Percentiles rank a stretch among this genome's conserved stretches.
Conservation (phyloP, 257 asterid species). For the Handroanthus guayacan region DNA sequence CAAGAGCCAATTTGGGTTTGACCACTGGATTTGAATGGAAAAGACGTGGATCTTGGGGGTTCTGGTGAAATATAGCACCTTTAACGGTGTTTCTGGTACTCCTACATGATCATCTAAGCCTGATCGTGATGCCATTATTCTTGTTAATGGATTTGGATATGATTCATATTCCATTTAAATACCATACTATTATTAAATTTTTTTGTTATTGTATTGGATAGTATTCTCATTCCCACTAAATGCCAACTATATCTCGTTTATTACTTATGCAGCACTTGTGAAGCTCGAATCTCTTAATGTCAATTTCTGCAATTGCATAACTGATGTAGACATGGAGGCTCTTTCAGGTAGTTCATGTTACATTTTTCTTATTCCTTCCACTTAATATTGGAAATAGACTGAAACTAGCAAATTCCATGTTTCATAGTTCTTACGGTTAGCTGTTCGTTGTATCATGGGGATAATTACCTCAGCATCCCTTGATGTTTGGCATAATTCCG, state of each 20-base stretch:
- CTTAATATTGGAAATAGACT: neutral
- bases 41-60: too few species aligned
- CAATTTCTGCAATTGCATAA: slow-evolving; percentile 92
- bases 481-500: too few species aligned
- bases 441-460: too few species aligned
- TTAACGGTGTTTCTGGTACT: too few species aligned
- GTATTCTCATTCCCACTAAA: neutral
- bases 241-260: slow-evolving; percentile 1
- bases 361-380: neutral
- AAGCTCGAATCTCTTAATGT: slow-evolving; percentile 87
- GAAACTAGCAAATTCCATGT: neutral
- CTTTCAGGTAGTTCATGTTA: slow-evolving; percentile 61
- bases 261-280: slow-evolving; percentile 62
- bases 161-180: neutral
- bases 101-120: too few species aligned
- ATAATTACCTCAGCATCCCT: too few species aligned
- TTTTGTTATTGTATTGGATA: neutral
- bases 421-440: neutral
- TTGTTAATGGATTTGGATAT: neutral
- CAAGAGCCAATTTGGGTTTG: too few species aligned
- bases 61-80: too few species aligned
- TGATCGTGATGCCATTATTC: too few species aligned
- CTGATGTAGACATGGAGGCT: slow-evolving; percentile 85
- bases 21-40: too few species aligned
- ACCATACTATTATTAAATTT: neutral